Evolutionary conservation across 805 yeast genomes (phyloP).

Genomic region (Vanderwaltozyma yarrowii): DNA sequence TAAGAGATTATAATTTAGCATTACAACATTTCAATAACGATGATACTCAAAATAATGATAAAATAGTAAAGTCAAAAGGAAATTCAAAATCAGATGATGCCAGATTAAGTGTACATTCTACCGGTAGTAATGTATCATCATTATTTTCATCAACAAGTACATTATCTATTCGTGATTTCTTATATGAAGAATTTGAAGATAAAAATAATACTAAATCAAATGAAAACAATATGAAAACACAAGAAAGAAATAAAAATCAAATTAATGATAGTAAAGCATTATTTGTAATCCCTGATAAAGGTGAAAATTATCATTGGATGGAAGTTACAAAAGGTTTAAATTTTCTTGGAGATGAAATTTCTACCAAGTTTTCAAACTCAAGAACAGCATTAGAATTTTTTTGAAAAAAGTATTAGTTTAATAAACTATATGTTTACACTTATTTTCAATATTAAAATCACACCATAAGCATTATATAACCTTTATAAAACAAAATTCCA

Average conservation of each 20-base stretch:
- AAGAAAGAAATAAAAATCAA: background rate
- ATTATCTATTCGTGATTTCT: constrained; percentile 16
- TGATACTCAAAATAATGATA: no score
- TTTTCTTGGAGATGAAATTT: background rate
- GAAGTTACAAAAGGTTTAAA: background rate
- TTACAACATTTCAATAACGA: constrained; percentile 4
- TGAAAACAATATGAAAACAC: background rate
- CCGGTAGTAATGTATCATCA: constrained; percentile 9
- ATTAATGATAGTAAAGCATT: background rate
- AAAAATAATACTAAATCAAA: constrained; percentile 7
- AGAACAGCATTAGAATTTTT: constrained; percentile 4
- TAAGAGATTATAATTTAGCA: constrained; percentile 23
- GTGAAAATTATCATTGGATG: background rate
- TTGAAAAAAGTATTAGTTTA: no score
- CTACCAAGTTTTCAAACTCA: background rate
- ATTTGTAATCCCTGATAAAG: constrained; percentile 1
- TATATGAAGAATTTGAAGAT: constrained; percentile 15
- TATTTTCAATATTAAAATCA: no score
- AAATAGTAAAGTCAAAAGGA: no score
- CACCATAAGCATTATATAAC: no score
- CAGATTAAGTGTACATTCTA: constrained; percentile 1
- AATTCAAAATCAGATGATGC: background rate
- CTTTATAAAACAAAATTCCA: no score
- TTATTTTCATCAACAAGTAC: constrained; percentile 10
- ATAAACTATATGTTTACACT: no score